Percentiles rank a stretch among this genome's conserved stretches.
phyloP scores from a whole-genome alignment of 2,329 filamentous ascomycete species.

The Ophiostoma ips region DNA sequence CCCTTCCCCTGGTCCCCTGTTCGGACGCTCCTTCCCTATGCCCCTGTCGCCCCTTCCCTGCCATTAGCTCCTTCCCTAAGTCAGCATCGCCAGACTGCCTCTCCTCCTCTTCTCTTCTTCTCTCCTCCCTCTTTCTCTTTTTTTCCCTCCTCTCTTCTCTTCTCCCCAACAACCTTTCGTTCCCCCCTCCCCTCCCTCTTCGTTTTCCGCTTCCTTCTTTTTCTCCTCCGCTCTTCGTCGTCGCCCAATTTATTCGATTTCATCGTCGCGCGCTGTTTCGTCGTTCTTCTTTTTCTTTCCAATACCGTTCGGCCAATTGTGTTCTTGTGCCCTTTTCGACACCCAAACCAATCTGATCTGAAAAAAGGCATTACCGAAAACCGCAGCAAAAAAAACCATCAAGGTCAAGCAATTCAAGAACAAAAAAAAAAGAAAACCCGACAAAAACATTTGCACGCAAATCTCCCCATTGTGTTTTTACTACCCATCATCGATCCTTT shows the following conservation, averaged over 20 bases:
- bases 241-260: slow-evolving; percentile 1
- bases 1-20: background rate
- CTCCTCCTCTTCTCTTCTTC: background rate
- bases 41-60: slow-evolving; percentile 1
- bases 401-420: background rate
- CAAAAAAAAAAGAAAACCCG: background rate
- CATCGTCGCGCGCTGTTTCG: background rate
- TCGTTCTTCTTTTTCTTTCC: background rate
- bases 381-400: background rate
- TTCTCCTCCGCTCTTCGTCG: background rate
- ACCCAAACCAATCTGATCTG: background rate
- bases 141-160: background rate
- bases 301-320: background rate
- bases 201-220: background rate
- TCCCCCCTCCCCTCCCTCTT: slow-evolving; percentile 2
- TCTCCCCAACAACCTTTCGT: background rate
- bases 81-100: background rate
- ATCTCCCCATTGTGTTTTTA: too few species aligned
- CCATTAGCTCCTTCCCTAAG: background rate
- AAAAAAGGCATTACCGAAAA: background rate
- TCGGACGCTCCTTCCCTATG: background rate
- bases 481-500: background rate
- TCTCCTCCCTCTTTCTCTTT: too few species aligned
- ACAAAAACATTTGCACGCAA: too few species aligned
- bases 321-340: background rate